phyloP scores from a whole-genome alignment of 202 grass and related monocot species.

The Cymbopogon flexuosus region DNA sequence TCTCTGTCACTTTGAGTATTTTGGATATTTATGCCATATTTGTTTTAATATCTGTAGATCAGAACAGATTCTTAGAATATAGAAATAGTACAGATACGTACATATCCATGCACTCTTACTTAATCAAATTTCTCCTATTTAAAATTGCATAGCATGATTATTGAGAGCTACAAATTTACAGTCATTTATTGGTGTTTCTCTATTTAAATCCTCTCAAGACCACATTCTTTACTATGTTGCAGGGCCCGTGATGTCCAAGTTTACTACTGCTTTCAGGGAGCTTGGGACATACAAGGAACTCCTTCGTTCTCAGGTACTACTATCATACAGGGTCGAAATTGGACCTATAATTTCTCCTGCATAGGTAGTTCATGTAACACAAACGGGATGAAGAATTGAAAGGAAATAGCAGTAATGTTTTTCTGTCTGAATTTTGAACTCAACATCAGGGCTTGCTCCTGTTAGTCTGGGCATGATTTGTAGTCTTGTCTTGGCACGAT shows the following conservation, averaged over 20 bases:
- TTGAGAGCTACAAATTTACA: not conserved
- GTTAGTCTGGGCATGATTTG: constrained; percentile 1
- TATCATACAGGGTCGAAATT: not conserved
- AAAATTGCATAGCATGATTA: constrained; percentile 9
- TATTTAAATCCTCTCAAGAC: constrained; percentile 1
- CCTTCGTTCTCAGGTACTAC: constrained; percentile 83
- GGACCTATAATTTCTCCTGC: not conserved
- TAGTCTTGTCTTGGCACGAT: constrained; percentile 12
- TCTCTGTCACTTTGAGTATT: not conserved
- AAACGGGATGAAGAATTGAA: not conserved
- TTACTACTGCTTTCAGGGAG: constrained; percentile 93
- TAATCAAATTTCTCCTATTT: not conserved
- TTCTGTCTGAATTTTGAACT: not conserved
- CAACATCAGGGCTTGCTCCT: not conserved
- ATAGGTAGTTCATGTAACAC: not conserved
- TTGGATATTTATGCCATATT: not conserved
- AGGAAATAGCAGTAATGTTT: constrained; percentile 14
- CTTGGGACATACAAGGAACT: constrained; percentile 94
- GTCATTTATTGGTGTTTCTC: not conserved
- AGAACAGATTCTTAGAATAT: not conserved
- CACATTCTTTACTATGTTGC: constrained; percentile 32
- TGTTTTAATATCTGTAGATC: not conserved
- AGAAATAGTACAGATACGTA: not conserved
- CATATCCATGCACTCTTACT: not conserved
- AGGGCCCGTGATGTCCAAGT: constrained; percentile 99